phyloP scores from a whole-genome alignment of 208 protist species.

The Phytomonas sp. region DNA sequence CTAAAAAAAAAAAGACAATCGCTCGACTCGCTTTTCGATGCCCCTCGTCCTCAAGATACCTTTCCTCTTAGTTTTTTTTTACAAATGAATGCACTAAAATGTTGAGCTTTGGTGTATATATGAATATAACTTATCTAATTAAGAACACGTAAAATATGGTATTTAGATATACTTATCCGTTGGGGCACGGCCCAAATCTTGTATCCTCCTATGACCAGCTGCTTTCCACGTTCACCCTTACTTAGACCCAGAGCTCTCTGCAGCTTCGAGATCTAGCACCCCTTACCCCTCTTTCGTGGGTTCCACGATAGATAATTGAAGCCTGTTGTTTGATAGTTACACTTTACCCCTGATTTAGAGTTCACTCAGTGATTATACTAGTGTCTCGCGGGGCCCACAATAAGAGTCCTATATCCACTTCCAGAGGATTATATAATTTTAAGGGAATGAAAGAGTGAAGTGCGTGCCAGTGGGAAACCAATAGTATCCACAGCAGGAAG shows the following conservation, averaged over 20 bases:
- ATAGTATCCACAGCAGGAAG: background rate
- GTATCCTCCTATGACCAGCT: background rate
- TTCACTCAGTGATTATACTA: background rate
- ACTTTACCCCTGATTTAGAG: background rate
- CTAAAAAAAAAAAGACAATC: background rate
- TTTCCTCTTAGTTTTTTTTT: too few relatives aligned
- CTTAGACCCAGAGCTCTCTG: background rate
- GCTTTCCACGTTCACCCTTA: background rate
- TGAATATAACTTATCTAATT: slow-evolving; percentile 1
- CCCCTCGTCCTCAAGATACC: too few relatives aligned
- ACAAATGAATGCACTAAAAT: slow-evolving; percentile 3
- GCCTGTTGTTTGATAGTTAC: background rate
- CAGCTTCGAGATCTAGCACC: background rate
- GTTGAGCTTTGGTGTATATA: background rate
- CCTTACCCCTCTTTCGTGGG: background rate
- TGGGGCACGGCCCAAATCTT: background rate
- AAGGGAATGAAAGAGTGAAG: background rate
- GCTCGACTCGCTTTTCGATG: too few relatives aligned
- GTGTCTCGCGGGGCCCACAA: background rate
- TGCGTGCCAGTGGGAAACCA: background rate
- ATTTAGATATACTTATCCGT: background rate
- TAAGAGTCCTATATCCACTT: background rate
- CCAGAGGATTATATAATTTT: background rate
- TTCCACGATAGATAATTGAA: background rate
- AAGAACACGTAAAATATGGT: background rate